phyloP scores from a whole-genome alignment of 495 filamentous ascomycete genomes.

The Xylaria longipes region DNA sequence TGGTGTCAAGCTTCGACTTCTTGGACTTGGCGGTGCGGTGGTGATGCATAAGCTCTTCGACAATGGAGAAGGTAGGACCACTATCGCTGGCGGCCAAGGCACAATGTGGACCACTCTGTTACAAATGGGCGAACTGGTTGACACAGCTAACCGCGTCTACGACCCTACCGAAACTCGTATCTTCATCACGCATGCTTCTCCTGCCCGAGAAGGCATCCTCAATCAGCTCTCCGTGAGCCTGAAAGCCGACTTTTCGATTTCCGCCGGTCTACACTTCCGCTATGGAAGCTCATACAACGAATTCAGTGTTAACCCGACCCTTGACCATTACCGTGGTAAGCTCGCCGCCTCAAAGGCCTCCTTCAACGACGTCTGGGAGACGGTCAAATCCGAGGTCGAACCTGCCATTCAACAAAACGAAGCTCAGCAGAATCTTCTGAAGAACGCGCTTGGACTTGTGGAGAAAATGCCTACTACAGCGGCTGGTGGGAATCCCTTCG shows the following conservation, averaged over 20 bases:
- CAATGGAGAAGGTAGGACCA: conserved; percentile 96
- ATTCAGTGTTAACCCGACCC: conserved; percentile 96
- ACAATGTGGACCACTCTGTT: conserved; percentile 99
- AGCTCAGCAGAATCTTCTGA: conserved; percentile 85
- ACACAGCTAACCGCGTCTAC: conserved; percentile 97
- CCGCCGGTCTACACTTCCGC: conserved; percentile 96
- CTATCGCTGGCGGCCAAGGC: conserved; percentile 96
- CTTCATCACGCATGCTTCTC: conserved; percentile 97
- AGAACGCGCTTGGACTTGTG: conserved; percentile 89
- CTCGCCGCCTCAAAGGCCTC: conserved; percentile 98
- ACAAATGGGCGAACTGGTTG: conserved; percentile 98
- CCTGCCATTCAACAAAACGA: conserved; percentile 92
- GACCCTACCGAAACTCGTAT: conserved; percentile 98
- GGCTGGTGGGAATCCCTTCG: conserved; percentile 95
- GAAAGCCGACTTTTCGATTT: conserved; percentile 98
- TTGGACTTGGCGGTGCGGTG: conserved; percentile 93
- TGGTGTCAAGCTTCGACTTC: conserved; percentile 92
- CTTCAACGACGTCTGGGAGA: conserved; percentile 99
- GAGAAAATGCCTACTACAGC: conserved; percentile 95
- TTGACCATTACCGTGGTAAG: conserved; percentile 99
- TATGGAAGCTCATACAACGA: conserved; percentile 99
- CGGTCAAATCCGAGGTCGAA: conserved; percentile 92
- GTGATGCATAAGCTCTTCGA: conserved; percentile 99
- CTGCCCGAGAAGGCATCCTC: conserved; percentile 92
- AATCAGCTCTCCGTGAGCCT: conserved; percentile 98